A percentile compares a stretch with the other conserved stretches of the same genome.
Evolutionary conservation across 768 basidiomycete species (phyloP).

Genomic region (Mycena indigotica): DNA sequence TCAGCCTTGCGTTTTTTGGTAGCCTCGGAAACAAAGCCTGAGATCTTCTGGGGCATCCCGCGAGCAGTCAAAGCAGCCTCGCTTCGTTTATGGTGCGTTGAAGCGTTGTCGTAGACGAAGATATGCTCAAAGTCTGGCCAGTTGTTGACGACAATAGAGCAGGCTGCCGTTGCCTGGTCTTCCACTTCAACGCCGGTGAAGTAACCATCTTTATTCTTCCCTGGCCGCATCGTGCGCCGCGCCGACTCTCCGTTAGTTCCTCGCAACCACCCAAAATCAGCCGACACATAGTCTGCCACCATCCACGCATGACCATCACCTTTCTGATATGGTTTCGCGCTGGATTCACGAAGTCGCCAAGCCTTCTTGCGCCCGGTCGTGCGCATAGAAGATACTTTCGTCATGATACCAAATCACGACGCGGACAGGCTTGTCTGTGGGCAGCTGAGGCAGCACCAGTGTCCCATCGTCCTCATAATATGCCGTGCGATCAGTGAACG

Average conservation of each 20-base stretch:
- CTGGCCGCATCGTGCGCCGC: constrained; percentile 26
- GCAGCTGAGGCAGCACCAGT: neutral
- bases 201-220: constrained; percentile 28
- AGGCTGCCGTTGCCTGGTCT: constrained; percentile 24
- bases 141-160: constrained; percentile 20
- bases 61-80: constrained; percentile 33
- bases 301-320: constrained; percentile 43
- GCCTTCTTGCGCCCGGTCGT: constrained; percentile 33
- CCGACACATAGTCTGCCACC: constrained; percentile 39
- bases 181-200: constrained; percentile 1
- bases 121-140: constrained; percentile 34
- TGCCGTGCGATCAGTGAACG: constrained; percentile 1
- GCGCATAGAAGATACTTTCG: constrained; percentile 42
- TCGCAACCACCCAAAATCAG: constrained; percentile 29
- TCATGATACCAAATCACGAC: constrained; percentile 42
- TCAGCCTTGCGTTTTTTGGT: constrained; percentile 13
- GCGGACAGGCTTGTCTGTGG: constrained; percentile 1
- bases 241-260: constrained; percentile 20
- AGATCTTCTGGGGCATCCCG: constrained; percentile 34
- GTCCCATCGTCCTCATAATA: constrained; percentile 6
- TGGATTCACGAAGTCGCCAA: constrained; percentile 33
- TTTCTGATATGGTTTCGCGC: constrained; percentile 35
- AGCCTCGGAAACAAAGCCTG: constrained; percentile 22
- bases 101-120: constrained; percentile 32
- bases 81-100: constrained; percentile 35